Evolutionary conservation across 1,139 yeast species (phyloP), one percentile per base, ranked within the genome.

Genomic region (Geotrichum phurueaensis): DNA sequence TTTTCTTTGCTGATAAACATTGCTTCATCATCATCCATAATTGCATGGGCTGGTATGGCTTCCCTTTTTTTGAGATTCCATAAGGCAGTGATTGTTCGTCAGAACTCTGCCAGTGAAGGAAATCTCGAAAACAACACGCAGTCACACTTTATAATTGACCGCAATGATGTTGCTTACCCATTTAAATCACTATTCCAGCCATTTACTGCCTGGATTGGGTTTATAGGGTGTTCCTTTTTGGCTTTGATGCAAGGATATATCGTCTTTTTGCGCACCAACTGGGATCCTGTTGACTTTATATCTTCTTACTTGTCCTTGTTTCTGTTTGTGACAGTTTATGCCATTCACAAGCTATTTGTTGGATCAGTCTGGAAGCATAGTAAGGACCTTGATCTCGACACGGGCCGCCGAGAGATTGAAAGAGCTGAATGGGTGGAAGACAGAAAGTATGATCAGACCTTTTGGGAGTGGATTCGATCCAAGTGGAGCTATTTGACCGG

Each of bases 21-120:
- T 48, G 84, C 86, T 62, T 84, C 91, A 0, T 81, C 90, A 1
- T 81, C 92, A 0, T 89, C 90, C 0, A 80, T 88, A 59, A 72
- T 89, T 43, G 88, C 86, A 57, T 89, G 96, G 96, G 82, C 85
- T 61, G 89, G 92, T 4, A 86, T 89, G 87, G 85, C 90, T 66
- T 72, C 88, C 20, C 81, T 94, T 1, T 89, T 81, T 69, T 74
- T 88, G 39, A 74, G 96, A 59, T 89, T 88, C 68, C 86, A 81
- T 71, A 80, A 81, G 66, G 96, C 92, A 0, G 75, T 89, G 63
- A 73, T 81, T 58, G 75, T 95, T 59, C 88, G 20, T 18, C 22
- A 22, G 5, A 23, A 25, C 22, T 4, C 27, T 12, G 18, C 18
- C 88, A 0, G 89, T 18, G 20, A 29, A 7, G n/a, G 48, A 22